Evolutionary conservation across 1,139 yeast species (phyloP).

Genomic region (Diutina scorzettiae): DNA sequence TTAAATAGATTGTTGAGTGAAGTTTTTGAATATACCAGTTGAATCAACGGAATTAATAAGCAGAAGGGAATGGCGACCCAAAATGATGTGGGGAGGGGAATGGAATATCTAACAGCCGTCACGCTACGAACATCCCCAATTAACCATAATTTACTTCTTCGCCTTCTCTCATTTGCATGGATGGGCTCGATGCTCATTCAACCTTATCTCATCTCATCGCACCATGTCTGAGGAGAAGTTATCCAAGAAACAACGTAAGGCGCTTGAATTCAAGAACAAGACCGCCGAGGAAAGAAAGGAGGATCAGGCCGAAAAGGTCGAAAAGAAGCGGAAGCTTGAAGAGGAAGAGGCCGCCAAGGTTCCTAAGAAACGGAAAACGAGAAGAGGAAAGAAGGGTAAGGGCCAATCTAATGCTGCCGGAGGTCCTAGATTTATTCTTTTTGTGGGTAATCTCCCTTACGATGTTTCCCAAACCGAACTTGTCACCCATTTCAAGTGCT

Average conservation of each 20-base stretch:
- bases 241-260: conserved; percentile 72
- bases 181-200: too few species aligned
- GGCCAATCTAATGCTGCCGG: conserved; percentile 30
- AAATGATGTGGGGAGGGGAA: too few species aligned
- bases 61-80: too few species aligned
- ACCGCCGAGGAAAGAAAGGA: conserved; percentile 27
- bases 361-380: conserved; percentile 59
- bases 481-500: conserved; percentile 59
- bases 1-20: too few species aligned
- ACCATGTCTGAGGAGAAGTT: conserved; percentile 26
- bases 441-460: conserved; percentile 89
- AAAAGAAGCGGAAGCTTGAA: conserved; percentile 12
- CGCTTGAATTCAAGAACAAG: conserved; percentile 52
- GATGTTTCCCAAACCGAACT: conserved; percentile 52
- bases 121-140: too few species aligned
- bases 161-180: too few species aligned
- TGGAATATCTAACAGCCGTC: too few species aligned
- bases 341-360: conserved; percentile 10
- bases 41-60: too few species aligned
- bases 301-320: conserved; percentile 14
- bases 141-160: too few species aligned
- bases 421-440: conserved; percentile 68
- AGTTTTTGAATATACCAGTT: too few species aligned
- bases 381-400: conserved; percentile 66
- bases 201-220: too few species aligned